Evolutionary conservation across 768 basidiomycete genomes (phyloP).

Genomic region (Auriscalpium microsporum): DNA sequence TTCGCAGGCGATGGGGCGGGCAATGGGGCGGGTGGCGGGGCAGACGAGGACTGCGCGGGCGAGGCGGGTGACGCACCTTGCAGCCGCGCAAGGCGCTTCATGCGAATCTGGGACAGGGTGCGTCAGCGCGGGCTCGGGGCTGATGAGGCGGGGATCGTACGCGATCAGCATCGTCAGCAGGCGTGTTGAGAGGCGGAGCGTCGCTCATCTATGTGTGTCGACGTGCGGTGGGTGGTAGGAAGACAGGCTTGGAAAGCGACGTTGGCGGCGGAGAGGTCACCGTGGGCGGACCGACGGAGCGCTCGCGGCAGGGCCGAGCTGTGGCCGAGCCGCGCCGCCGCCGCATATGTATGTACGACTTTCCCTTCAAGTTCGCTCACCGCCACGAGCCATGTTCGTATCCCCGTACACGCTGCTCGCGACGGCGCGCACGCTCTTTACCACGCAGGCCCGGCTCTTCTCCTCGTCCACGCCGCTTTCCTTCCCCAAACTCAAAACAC

Average conservation of each 20-base stretch:
- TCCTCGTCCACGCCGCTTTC: conserved; percentile 47
- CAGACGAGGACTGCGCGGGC: conserved; percentile 23
- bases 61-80: conserved; percentile 39
- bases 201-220: conserved; percentile 11
- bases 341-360: no score
- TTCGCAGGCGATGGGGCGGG: conserved; percentile 26
- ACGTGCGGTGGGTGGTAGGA: not conserved
- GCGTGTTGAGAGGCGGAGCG: conserved; percentile 22
- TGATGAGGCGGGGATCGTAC: conserved; percentile 29
- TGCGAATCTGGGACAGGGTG: conserved; percentile 56
- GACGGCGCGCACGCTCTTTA: conserved; percentile 4
- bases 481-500: conserved; percentile 74
- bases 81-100: conserved; percentile 85
- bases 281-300: no score
- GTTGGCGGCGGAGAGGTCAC: not conserved
- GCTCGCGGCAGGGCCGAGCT: no score
- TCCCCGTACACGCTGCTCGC: conserved; percentile 18
- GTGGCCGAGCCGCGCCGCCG: no score
- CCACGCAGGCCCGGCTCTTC: conserved; percentile 31
- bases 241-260: not conserved
- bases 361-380: no score
- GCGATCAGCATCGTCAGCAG: conserved; percentile 74
- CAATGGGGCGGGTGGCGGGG: conserved; percentile 22
- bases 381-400: conserved; percentile 12
- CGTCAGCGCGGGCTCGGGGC: not conserved